phyloP scores from a whole-genome alignment of 1,139 yeast species.

The Hyphopichia burtonii region DNA sequence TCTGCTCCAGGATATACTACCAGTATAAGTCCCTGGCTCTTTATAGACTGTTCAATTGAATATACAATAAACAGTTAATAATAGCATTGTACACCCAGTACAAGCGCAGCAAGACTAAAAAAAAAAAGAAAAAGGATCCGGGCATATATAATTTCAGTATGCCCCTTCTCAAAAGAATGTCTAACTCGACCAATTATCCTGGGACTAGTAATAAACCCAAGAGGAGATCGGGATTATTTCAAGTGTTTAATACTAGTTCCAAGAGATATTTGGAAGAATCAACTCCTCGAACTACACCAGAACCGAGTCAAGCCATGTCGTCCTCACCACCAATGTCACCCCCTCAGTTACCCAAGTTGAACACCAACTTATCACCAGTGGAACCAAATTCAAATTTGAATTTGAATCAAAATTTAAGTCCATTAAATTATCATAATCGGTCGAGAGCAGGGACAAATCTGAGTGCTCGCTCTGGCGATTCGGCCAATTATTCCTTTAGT shows the following conservation, averaged over 20 bases:
- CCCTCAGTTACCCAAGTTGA: constrained; percentile 1
- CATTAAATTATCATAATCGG: not conserved
- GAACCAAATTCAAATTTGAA: not conserved
- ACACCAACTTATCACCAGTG: not conserved
- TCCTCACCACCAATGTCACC: not conserved
- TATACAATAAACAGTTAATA: no score
- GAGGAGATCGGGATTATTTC: not conserved
- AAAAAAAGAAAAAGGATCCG: no score
- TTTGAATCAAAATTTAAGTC: not conserved
- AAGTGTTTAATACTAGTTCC: not conserved
- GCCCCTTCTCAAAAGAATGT: not conserved
- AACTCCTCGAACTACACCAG: not conserved
- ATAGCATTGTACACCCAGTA: no score
- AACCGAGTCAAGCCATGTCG: no score
- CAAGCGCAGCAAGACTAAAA: no score
- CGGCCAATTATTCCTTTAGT: not conserved
- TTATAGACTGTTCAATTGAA: no score
- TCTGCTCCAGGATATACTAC: no score
- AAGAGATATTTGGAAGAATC: not conserved
- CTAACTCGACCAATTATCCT: not conserved
- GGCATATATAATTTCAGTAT: not conserved
- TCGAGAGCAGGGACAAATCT: constrained; percentile 3
- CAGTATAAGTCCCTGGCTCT: no score
- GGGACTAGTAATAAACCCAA: not conserved
- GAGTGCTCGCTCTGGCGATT: not conserved